Evolutionary conservation across 441 rosid species (phyloP), one percentile per base, ranked within the genome.

Genomic region (Kokia cookei): DNA sequence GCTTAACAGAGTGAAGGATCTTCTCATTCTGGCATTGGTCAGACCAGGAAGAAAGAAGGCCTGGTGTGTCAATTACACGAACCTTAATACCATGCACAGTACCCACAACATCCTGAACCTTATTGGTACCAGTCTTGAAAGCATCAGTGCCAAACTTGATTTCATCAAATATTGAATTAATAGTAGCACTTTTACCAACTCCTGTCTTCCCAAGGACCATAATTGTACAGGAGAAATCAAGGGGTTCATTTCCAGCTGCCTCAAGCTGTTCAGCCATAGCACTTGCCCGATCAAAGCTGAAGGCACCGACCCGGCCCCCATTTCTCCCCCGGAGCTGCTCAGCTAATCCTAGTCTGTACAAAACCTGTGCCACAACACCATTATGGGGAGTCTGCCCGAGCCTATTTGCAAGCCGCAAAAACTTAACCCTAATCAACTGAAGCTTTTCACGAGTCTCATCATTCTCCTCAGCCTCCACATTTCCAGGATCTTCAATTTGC

Each of bases 301-400:
- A 95, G 73, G 97, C 95, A 81, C 98, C 99, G 70, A 96, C 99
- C 65, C 99, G 97, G 40, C 98, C 94, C n/a, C 97, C 99, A 78
- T 82, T 93, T 84, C 99, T 85, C 32, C 99, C 98, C 71, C 97
- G 86, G 73, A 96, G 85, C 88, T 96, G 98, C 82, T 96, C 99
- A n/a, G 98, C 98, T 74, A 96, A 82, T 76, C 99, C 99, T 73
- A 96, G 85, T 78, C 99, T 86, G 82, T 93, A 93, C 75, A 96
- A 76, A 79, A 96, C 99, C 90, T 96, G 99, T 17, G 99, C 97
- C 78, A 96, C 99, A 43, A 96, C 98, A 53, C 93, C 99, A 81
- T 96, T 96, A 74, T 93, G 99, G 32, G 99, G 99, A 54, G 99
- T 96, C 84, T 96, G 98, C 75, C 99, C 98, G 65, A 96, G 91